These are phyloP conservation scores for Candida awuae DNA, from an alignment of 805 yeast species.

Conservation along the genomic window DNA sequence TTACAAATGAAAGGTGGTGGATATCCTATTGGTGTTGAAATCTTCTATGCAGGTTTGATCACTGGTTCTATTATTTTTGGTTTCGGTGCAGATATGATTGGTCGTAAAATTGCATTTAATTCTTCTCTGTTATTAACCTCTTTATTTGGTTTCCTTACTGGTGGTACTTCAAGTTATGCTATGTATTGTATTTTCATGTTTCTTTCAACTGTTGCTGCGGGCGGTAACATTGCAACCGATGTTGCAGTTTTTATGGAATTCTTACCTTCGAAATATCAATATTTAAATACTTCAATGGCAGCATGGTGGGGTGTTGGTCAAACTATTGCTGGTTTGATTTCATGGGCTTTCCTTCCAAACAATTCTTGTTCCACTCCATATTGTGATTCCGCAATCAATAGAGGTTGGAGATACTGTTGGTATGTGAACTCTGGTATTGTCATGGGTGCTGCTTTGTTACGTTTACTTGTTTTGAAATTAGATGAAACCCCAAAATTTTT, in stretches of 20 bases:
- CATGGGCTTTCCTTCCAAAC: conserved; percentile 50
- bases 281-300: conserved; percentile 45
- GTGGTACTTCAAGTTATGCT: conserved; percentile 42
- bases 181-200: conserved; percentile 44
- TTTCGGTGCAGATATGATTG: conserved; percentile 46
- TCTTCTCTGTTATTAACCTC: conserved; percentile 41
- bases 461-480: conserved; percentile 37
- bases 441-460: conserved; percentile 37
- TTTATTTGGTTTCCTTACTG: conserved; percentile 44
- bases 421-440: conserved; percentile 48
- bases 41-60: conserved; percentile 44
- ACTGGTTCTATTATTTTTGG: conserved; percentile 53
- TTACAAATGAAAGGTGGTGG: conserved; percentile 37
- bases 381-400: conserved; percentile 40
- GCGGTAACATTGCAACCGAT: conserved; percentile 52
- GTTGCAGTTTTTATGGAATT: conserved; percentile 47
- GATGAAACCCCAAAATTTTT: conserved; percentile 52
- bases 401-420: conserved; percentile 58
- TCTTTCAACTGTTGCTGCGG: conserved; percentile 39
- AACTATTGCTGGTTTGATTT: conserved; percentile 40
- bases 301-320: conserved; percentile 62
- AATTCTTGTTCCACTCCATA: conserved; percentile 37
- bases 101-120: conserved; percentile 46
- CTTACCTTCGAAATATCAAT: conserved; percentile 43
- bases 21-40: conserved; percentile 38